These are phyloP conservation scores for Volvox carteri DNA, from an alignment of 163 green algal genomes.

Conservation along the genomic window DNA sequence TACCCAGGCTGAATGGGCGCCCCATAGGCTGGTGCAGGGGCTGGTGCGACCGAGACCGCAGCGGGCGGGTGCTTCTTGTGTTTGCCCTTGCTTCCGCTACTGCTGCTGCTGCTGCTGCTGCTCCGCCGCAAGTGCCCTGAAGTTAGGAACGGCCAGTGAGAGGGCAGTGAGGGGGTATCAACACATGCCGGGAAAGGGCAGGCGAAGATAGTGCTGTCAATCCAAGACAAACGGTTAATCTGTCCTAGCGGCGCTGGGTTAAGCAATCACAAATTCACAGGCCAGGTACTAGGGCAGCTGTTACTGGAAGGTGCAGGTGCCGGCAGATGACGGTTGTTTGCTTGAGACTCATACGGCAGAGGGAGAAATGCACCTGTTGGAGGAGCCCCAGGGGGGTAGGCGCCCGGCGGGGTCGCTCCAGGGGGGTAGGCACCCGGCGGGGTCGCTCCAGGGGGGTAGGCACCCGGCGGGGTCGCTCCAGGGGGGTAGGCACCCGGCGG, in stretches of 20 bases:
- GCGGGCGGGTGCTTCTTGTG: conserved; percentile 11
- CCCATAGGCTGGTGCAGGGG: not conserved
- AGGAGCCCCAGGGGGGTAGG: not conserved
- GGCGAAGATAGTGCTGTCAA: no score
- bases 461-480: no score
- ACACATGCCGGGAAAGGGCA: no score
- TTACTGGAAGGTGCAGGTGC: no score
- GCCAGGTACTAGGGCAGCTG: no score
- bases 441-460: not conserved
- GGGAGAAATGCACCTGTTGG: not conserved
- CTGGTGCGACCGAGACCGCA: not conserved
- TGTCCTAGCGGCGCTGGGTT: no score
- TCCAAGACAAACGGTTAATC: no score
- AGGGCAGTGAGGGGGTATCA: no score
- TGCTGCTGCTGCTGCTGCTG: conserved; percentile 6
- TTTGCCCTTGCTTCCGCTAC: not conserved
- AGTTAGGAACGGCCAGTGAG: no score
- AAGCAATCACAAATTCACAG: no score
- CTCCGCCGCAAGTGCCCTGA: conserved; percentile 1
- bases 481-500: not conserved
- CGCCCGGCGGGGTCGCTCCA: not conserved
- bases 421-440: not conserved
- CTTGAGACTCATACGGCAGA: no score
- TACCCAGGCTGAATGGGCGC: not conserved
- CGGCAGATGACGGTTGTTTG: no score